phyloP scores from a whole-genome alignment of 2,329 filamentous ascomycete species.

The Alternaria novae-zelandiae region DNA sequence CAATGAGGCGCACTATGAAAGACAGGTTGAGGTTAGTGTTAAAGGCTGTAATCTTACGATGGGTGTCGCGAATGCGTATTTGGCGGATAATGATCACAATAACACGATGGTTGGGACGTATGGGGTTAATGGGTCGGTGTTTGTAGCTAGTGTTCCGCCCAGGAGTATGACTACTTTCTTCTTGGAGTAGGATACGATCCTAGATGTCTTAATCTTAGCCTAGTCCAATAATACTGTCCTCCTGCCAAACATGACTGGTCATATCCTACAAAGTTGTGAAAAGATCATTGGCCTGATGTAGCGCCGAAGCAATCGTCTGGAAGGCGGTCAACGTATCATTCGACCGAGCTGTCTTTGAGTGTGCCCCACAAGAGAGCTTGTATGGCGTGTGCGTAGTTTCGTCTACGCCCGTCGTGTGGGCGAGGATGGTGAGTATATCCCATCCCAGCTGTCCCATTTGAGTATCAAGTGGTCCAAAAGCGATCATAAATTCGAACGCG shows the following conservation, averaged over 20 bases:
- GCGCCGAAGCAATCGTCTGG: background rate
- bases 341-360: background rate
- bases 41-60: background rate
- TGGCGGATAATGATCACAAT: conserved; percentile 12
- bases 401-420: background rate
- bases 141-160: background rate
- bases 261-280: background rate
- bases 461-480: background rate
- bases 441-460: background rate
- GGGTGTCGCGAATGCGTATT: conserved; percentile 1
- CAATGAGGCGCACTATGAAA: conserved; percentile 31
- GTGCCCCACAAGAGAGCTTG: background rate
- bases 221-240: background rate
- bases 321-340: background rate
- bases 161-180: conserved; percentile 10
- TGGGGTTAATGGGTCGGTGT: background rate
- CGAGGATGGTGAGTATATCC: background rate
- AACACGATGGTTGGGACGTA: conserved; percentile 9
- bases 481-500: background rate
- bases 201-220: background rate
- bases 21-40: conserved; percentile 4
- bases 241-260: background rate
- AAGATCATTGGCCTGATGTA: background rate
- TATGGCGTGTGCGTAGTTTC: background rate
- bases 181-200: background rate